Conservation (phyloP, 345 rosid species). For the Garcia nutans region DNA sequence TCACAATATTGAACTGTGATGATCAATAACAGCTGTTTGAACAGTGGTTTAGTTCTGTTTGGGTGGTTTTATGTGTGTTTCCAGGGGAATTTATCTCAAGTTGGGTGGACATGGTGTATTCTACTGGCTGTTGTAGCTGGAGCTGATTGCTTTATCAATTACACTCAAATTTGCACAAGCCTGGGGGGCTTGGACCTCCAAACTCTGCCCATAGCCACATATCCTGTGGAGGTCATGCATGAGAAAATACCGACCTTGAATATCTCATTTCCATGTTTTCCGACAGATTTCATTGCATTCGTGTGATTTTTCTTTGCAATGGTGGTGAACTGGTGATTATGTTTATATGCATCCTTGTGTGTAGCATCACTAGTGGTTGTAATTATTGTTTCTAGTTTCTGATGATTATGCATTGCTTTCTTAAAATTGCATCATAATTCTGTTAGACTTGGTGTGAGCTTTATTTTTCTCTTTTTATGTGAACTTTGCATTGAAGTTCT, state of each 20-base stretch:
- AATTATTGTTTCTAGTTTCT: neutral
- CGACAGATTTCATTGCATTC: conserved; percentile 13
- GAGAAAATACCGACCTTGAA: neutral
- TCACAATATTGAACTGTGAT: neutral
- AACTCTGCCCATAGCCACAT: conserved; percentile 5
- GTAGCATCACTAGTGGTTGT: neutral
- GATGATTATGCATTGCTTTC: neutral
- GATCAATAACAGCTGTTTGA: neutral
- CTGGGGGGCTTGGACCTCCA: conserved; percentile 13
- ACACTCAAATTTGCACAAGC: conserved; percentile 15
- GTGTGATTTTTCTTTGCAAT: conserved; percentile 4
- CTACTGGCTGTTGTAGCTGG: conserved; percentile 15
- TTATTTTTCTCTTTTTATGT: neutral
- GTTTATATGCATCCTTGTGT: neutral
- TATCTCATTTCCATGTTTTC: conserved; percentile 13
- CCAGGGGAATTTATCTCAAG: conserved; percentile 27
- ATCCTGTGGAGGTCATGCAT: conserved; percentile 16
- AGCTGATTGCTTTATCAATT: conserved; percentile 9
- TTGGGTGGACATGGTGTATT: conserved; percentile 20
- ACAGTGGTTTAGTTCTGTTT: neutral
- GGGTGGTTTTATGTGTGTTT: conserved; percentile 11
- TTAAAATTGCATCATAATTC: neutral
- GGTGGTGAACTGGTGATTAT: neutral
- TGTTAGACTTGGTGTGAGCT: neutral
- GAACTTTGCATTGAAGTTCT: neutral